Conservation (phyloP, 805 yeast genomes). For the Wickerhamomyces bisporus region DNA sequence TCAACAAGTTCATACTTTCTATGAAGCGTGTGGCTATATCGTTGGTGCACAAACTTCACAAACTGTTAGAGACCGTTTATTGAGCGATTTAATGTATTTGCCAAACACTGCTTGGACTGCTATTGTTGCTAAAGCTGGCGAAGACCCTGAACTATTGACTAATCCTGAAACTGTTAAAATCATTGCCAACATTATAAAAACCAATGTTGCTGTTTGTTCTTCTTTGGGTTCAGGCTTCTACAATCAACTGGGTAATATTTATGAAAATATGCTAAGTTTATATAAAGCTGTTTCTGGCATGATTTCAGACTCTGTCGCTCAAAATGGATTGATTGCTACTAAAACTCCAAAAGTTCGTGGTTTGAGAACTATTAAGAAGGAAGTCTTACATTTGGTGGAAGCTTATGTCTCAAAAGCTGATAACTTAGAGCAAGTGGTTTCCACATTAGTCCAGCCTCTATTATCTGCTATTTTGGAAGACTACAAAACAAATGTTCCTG, state of each 20-base stretch:
- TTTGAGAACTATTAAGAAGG: constrained; percentile 93
- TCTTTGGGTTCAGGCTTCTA: constrained; percentile 90
- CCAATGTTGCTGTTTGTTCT: constrained; percentile 93
- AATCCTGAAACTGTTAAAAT: constrained; percentile 85
- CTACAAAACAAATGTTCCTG: constrained; percentile 83
- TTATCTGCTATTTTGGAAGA: constrained; percentile 84
- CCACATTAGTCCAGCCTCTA: constrained; percentile 76
- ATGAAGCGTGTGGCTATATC: constrained; percentile 95
- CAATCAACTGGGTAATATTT: constrained; percentile 81
- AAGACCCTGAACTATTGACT: constrained; percentile 72
- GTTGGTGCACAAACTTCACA: constrained; percentile 78
- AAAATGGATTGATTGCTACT: constrained; percentile 83
- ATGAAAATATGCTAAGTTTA: constrained; percentile 82
- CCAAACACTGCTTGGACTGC: constrained; percentile 96
- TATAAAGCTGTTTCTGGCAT: constrained; percentile 84
- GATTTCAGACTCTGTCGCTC: constrained; percentile 75
- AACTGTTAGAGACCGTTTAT: constrained; percentile 63
- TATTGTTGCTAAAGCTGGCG: constrained; percentile 78
- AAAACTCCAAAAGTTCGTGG: constrained; percentile 95
- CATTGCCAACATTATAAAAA: constrained; percentile 88
- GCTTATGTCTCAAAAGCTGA: constrained; percentile 85
- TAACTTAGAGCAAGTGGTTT: constrained; percentile 73
- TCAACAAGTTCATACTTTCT: constrained; percentile 96
- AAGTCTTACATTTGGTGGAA: constrained; percentile 82
- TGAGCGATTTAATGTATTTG: constrained; percentile 75